Conservation (phyloP, 75 land plant genomes). For the Chamaecyparis obtusa region DNA sequence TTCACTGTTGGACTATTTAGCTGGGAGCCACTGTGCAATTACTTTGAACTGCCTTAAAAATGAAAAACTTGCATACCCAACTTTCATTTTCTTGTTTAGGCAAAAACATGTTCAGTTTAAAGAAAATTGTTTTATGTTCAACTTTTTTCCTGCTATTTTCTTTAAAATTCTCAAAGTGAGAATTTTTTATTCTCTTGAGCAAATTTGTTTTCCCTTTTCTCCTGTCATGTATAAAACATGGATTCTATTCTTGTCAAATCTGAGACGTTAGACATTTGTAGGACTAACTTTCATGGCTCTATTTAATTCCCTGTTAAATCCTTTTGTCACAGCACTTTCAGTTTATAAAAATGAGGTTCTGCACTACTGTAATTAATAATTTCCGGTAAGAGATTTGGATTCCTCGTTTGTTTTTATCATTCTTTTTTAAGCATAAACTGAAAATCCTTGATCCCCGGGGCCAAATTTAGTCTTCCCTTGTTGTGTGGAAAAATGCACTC, state of each 20-base stretch:
- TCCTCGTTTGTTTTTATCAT: background rate
- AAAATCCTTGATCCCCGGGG: background rate
- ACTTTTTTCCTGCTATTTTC: background rate
- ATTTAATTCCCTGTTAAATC: background rate
- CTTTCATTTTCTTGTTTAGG: background rate
- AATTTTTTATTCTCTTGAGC: background rate
- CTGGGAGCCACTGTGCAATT: background rate
- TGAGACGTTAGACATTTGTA: background rate
- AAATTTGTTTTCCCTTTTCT: background rate
- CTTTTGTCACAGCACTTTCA: background rate
- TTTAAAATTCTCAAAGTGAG: background rate
- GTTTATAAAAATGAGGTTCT: background rate
- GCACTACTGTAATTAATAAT: background rate
- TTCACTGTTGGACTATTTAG: background rate
- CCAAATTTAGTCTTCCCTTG: background rate
- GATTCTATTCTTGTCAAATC: background rate
- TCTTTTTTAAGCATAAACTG: background rate
- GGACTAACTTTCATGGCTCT: background rate
- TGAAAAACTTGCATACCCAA: background rate
- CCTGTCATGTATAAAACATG: background rate
- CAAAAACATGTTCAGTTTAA: background rate
- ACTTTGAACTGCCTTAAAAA: background rate
- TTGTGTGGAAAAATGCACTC: background rate
- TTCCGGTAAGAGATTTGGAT: background rate
- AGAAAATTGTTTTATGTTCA: background rate